These are phyloP conservation scores for Starmerella potacharoeniae DNA, from an alignment of 805 yeast species.

Conservation along the genomic window DNA sequence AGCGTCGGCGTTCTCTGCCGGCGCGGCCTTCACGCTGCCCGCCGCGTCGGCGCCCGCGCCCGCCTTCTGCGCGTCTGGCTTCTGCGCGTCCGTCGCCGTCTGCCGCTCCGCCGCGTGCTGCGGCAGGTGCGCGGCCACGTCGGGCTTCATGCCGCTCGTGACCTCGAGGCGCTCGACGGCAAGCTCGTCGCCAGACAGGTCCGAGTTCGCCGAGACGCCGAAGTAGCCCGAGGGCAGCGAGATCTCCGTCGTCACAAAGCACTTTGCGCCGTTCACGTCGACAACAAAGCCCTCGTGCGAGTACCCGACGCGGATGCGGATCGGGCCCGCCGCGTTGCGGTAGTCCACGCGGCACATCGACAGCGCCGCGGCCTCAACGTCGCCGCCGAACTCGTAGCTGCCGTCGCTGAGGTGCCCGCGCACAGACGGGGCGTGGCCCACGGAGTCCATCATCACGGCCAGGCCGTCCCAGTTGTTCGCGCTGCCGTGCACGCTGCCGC, in stretches of 20 bases:
- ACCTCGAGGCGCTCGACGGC: slow-evolving; percentile 11
- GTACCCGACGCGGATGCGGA: slow-evolving; percentile 27
- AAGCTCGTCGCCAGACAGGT: slow-evolving; percentile 17
- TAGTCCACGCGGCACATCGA: slow-evolving; percentile 30
- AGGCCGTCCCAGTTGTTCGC: slow-evolving; percentile 33
- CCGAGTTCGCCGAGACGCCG: slow-evolving; percentile 29
- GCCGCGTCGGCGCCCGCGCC: background rate
- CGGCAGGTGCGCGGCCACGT: slow-evolving; percentile 15
- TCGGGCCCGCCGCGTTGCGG: slow-evolving; percentile 26
- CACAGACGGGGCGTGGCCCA: slow-evolving; percentile 23
- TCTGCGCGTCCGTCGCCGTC: background rate
- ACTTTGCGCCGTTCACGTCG: slow-evolving; percentile 31
- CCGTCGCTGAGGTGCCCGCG: slow-evolving; percentile 35
- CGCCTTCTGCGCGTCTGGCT: background rate
- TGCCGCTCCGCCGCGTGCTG: slow-evolving; percentile 7
- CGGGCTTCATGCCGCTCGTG: slow-evolving; percentile 13
- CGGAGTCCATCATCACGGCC: slow-evolving; percentile 31
- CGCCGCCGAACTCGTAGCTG: slow-evolving; percentile 20
- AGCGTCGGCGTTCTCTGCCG: too few species aligned
- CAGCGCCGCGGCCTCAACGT: slow-evolving; percentile 28
- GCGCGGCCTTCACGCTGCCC: background rate
- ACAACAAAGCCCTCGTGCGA: slow-evolving; percentile 28
- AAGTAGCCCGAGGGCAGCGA: slow-evolving; percentile 28
- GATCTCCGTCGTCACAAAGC: slow-evolving; percentile 28
- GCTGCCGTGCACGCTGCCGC: slow-evolving; percentile 32